Evolutionary conservation across 192 early-diverging fungal species (phyloP).

Genomic region (Lunasporangiospora selenospora): DNA sequence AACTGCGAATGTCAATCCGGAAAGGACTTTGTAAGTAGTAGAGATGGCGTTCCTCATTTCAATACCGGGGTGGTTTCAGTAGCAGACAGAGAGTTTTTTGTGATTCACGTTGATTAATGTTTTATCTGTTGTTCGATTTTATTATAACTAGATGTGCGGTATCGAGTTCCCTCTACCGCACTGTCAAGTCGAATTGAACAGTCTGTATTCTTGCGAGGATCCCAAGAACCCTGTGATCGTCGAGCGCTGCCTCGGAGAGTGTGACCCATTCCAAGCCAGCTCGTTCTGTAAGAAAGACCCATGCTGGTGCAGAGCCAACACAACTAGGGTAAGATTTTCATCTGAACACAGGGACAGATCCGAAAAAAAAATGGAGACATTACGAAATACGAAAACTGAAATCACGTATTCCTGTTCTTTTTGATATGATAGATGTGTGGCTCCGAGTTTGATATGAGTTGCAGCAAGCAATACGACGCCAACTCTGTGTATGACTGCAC

Average conservation of each 20-base stretch:
- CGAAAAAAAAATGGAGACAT: no score
- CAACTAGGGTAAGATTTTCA: background rate
- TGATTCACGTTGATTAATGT: no score
- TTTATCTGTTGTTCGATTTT: no score
- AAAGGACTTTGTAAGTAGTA: no score
- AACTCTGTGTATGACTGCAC: background rate
- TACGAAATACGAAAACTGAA: no score
- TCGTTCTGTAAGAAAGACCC: background rate
- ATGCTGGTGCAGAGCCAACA: background rate
- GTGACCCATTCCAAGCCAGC: background rate
- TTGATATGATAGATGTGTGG: conserved; percentile 6
- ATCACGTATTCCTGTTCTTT: no score
- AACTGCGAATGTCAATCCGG: no score
- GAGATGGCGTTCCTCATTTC: no score
- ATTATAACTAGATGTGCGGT: conserved; percentile 1
- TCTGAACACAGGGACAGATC: no score
- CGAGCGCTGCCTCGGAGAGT: background rate
- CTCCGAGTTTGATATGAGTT: background rate
- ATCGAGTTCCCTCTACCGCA: background rate
- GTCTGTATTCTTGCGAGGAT: background rate
- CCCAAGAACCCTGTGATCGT: background rate
- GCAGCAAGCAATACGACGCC: background rate
- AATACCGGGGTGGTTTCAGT: no score
- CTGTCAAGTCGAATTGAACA: background rate
- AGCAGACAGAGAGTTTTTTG: no score